These are phyloP conservation scores for Aspergillus sclerotioniger DNA, from an alignment of 495 filamentous ascomycete genomes.

Conservation along the genomic window DNA sequence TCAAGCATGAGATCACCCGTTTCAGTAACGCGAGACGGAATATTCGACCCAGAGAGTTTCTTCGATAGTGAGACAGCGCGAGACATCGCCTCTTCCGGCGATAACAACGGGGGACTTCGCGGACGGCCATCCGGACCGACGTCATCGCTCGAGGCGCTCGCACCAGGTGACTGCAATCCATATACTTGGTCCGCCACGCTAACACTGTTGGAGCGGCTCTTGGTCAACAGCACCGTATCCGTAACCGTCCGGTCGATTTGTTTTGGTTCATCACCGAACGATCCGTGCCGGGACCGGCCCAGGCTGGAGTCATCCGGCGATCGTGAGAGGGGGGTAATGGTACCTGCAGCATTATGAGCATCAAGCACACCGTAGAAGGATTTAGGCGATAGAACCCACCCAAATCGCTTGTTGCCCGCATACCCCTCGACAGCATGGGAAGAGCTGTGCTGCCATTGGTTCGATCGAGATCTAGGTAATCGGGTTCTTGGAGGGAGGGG, in stretches of 20 bases:
- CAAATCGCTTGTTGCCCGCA: constrained; percentile 48
- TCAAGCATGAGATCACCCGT: constrained; percentile 97
- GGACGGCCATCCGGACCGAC: constrained; percentile 49
- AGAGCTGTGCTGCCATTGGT: constrained; percentile 14
- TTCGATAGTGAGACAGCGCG: constrained; percentile 84
- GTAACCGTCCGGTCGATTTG: constrained; percentile 53
- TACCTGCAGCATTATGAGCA: constrained; percentile 36
- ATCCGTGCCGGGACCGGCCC: constrained; percentile 23
- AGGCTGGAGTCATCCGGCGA: constrained; percentile 57
- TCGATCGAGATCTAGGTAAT: constrained; percentile 70
- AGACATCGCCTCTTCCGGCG: constrained; percentile 70
- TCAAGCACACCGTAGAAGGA: neutral
- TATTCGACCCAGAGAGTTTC: constrained; percentile 84
- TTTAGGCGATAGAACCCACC: constrained; percentile 31
- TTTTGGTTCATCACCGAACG: constrained; percentile 30
- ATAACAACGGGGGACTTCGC: constrained; percentile 74
- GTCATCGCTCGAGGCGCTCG: constrained; percentile 17
- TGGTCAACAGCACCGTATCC: constrained; percentile 43
- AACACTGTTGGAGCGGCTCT: constrained; percentile 2
- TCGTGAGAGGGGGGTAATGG: constrained; percentile 60
- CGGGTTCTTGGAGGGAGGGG: constrained; percentile 71
- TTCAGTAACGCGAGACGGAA: constrained; percentile 86
- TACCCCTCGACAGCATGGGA: constrained; percentile 45
- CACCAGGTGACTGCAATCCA: constrained; percentile 5
- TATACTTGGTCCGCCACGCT: constrained; percentile 13